Evolutionary conservation across 306 rosid genomes (phyloP), one percentile per base, ranked within the genome.

Genomic region (Herpetospermum pedunculosum): DNA sequence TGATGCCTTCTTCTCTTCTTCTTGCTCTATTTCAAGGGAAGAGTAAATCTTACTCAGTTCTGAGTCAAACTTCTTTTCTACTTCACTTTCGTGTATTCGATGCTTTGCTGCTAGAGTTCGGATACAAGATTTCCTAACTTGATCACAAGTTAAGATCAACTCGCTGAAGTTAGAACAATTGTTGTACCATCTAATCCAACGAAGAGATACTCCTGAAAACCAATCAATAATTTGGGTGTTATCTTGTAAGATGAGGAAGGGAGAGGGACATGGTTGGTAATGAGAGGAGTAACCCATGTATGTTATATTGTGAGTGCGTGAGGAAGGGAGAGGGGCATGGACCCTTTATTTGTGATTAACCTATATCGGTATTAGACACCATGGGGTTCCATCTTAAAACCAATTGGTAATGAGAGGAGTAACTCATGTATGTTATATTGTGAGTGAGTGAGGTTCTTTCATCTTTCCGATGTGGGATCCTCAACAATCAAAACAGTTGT

Each of bases 81-180:
- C 87, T 76, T 83, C 85, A 14, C 32, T 80, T 85, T 90, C 98
- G 67, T 84, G 90, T 28, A 87, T 52, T 47, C 89, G 89, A 75
- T 87, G 87, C 85, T 92, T 92, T 35, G 85, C 79, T n/a, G 97
- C 98, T 63, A 92, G 86, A 26, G 98, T 92, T 54, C 90, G 92
- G 74, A 90, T 86, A 86, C 98, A 92, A n/a, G 98, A 90, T 80
- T 84, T 87, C 78, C 93, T 84, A 77, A 90, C 81, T 43, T 83
- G 80, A 81, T 82, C 82, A 1, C 85, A 80, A 52, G 90, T 81
- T 78, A 88, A 73, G 75, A 80, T 50, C 70, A 90, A 75, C 77
- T 88, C 98, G 65, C 72, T 64, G 44, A 87, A 83, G 79, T 92
- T 92, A 16, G 81, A 85, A 79, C 84, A 90, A 43, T 70, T 74